These are phyloP conservation scores for Allantophomopsis lycopodina DNA, from an alignment of 2,329 filamentous ascomycete species.

Conservation along the genomic window DNA sequence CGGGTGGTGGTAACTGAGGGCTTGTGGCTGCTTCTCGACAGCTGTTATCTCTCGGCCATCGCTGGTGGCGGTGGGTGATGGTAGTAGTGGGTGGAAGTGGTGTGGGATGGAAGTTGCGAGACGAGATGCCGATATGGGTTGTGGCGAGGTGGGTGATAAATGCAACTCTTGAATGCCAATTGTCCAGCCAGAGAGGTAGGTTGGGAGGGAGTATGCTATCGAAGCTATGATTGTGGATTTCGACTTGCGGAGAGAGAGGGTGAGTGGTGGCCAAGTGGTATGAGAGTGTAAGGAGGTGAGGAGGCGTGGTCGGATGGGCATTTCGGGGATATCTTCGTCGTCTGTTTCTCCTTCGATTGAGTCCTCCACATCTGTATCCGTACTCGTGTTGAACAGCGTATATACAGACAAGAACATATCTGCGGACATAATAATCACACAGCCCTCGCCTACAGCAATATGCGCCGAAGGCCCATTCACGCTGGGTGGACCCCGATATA, in stretches of 20 bases:
- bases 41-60: constrained; percentile 20
- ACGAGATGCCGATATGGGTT: constrained; percentile 27
- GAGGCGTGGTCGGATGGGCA: constrained; percentile 22
- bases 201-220: constrained; percentile 74
- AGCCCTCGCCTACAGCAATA: constrained; percentile 61
- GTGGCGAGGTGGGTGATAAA: constrained; percentile 24
- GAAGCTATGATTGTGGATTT: constrained; percentile 57
- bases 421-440: constrained; percentile 65
- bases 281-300: constrained; percentile 71
- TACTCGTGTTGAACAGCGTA: constrained; percentile 31
- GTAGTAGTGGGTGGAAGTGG: constrained; percentile 24
- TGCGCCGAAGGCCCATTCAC: constrained; percentile 39
- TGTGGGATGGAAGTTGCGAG: constrained; percentile 33
- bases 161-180: constrained; percentile 85
- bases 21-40: constrained; percentile 9
- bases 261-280: constrained; percentile 64
- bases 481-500: constrained; percentile 12
- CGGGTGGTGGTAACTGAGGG: constrained; percentile 39
- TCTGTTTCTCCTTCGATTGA: neutral
- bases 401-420: constrained; percentile 67
- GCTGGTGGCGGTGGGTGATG: constrained; percentile 18
- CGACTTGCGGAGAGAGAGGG: constrained; percentile 66
- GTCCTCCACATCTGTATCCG: constrained; percentile 4
- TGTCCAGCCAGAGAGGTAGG: constrained; percentile 68
- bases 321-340: neutral